Conservation (phyloP, 1,284 basidiomycete species). For the Inonotus obliquus region DNA sequence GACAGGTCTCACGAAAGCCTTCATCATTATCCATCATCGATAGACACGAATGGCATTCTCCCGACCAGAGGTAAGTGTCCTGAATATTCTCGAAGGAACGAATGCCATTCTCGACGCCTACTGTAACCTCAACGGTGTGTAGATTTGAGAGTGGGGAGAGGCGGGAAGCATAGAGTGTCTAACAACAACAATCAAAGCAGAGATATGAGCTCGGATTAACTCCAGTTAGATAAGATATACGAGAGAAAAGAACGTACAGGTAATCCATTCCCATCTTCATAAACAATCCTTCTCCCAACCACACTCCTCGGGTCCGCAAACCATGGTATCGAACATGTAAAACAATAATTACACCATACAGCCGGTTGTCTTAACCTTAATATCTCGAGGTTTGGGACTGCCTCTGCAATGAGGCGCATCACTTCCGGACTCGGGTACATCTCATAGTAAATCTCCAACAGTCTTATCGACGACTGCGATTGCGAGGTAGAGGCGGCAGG, state of each 20-base stretch:
- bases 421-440: not conserved
- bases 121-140: conserved; percentile 21
- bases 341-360: conserved; percentile 26
- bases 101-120: conserved; percentile 16
- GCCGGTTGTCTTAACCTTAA: conserved; percentile 19
- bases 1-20: not conserved
- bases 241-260: conserved; percentile 25
- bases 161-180: conserved; percentile 23
- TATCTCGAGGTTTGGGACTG: conserved; percentile 19
- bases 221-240: too few species aligned
- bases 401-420: conserved; percentile 15
- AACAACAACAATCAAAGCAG: too few species aligned
- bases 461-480: too few species aligned
- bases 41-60: conserved; percentile 24
- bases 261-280: conserved; percentile 23
- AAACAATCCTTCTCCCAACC: conserved; percentile 20
- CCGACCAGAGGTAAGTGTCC: conserved; percentile 21
- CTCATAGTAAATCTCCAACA: not conserved
- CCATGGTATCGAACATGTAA: conserved; percentile 20
- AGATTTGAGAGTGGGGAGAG: conserved; percentile 21
- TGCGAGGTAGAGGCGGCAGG: not conserved
- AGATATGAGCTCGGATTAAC: too few species aligned
- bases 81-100: conserved; percentile 6
- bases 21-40: not conserved
- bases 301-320: conserved; percentile 9